Evolutionary conservation across 352 stramenopile species (phyloP).

Genomic region (Phytophthora sansomeana): DNA sequence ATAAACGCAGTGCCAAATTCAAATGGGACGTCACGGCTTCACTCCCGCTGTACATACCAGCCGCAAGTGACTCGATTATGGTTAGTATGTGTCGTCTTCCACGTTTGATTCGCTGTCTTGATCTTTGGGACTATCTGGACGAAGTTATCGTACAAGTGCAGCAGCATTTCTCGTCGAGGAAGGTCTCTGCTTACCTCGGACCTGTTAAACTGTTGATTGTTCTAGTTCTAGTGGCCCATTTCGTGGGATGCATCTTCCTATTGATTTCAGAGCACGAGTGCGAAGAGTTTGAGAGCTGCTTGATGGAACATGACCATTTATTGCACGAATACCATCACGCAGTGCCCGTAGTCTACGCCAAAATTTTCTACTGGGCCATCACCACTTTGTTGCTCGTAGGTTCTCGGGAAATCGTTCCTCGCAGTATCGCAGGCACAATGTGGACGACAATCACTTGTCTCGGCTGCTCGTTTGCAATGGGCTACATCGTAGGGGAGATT

Average conservation of each 20-base stretch:
- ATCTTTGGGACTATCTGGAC: constrained; percentile 70
- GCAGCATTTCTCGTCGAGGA: constrained; percentile 67
- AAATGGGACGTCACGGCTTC: constrained; percentile 66
- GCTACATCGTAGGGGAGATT: constrained; percentile 74
- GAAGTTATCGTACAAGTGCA: constrained; percentile 74
- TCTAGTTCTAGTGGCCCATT: constrained; percentile 69
- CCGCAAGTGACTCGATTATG: constrained; percentile 36
- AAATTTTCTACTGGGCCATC: constrained; percentile 79
- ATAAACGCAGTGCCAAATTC: constrained; percentile 46
- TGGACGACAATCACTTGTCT: constrained; percentile 69
- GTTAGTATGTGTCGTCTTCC: constrained; percentile 60
- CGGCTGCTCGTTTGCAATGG: constrained; percentile 76
- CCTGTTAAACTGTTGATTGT: constrained; percentile 77
- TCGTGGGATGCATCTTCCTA: constrained; percentile 73
- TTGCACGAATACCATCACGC: constrained; percentile 69
- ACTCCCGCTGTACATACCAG: constrained; percentile 55
- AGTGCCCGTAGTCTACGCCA: constrained; percentile 55
- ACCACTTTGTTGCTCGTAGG: constrained; percentile 70
- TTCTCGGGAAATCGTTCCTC: constrained; percentile 63
- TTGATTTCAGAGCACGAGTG: constrained; percentile 72
- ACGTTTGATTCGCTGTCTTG: constrained; percentile 56
- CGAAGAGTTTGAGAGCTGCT: constrained; percentile 47
- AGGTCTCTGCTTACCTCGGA: constrained; percentile 75
- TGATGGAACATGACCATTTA: constrained; percentile 69
- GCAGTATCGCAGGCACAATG: constrained; percentile 48